These are phyloP conservation scores for Crucihimalaya himalaica DNA, from an alignment of 345 rosid genomes.

Conservation along the genomic window DNA sequence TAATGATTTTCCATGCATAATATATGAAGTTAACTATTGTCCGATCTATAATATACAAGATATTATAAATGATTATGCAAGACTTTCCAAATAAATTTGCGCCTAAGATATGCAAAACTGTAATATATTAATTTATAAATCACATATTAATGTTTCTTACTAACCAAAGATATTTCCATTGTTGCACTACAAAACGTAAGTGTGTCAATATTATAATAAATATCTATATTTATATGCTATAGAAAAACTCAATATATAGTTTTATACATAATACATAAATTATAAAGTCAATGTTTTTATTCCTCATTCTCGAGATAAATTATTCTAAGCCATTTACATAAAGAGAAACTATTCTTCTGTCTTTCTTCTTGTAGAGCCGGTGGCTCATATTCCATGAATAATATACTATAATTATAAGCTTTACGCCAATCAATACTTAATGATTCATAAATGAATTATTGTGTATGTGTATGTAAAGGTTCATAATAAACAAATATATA, in stretches of 20 bases:
- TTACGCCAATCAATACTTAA: conserved; percentile 38
- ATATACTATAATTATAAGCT: conserved; percentile 17
- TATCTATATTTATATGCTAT: conserved; percentile 3
- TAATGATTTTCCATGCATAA: background rate
- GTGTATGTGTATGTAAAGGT: conserved; percentile 2
- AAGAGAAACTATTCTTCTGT: conserved; percentile 35
- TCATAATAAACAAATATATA: conserved; percentile 26
- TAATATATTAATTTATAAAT: background rate
- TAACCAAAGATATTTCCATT: background rate
- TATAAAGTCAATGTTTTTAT: conserved; percentile 16
- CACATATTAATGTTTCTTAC: background rate
- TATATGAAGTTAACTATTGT: background rate
- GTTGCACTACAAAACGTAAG: background rate
- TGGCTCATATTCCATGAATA: conserved; percentile 37
- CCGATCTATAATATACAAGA: background rate
- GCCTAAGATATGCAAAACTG: background rate
- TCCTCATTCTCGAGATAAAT: conserved; percentile 30
- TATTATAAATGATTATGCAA: background rate
- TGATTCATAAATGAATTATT: conserved; percentile 27
- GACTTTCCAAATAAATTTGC: background rate
- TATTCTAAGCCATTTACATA: conserved; percentile 38
- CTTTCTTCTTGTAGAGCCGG: conserved; percentile 33
- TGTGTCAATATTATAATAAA: background rate
- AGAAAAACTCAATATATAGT: too few relatives aligned
- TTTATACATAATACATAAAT: background rate